These are phyloP conservation scores for Lunasporangiospora selenospora DNA, from an alignment of 192 early-diverging fungal genomes.

Conservation along the genomic window DNA sequence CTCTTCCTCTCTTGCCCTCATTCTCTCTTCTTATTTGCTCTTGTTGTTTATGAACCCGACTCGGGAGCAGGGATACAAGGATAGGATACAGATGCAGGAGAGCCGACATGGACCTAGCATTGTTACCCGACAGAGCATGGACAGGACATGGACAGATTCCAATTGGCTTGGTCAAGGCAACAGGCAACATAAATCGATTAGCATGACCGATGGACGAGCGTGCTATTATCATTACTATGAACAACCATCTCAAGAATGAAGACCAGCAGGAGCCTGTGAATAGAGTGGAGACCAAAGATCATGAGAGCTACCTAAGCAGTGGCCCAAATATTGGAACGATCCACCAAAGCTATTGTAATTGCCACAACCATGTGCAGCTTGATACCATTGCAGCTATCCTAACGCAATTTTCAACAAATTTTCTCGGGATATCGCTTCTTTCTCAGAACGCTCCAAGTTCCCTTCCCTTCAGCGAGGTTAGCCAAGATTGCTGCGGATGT, in stretches of 20 bases:
- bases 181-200: too few species aligned
- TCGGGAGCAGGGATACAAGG: not conserved
- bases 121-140: too few species aligned
- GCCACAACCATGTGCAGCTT: not conserved
- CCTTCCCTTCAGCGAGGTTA: constrained; percentile 33
- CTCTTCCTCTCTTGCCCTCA: too few species aligned
- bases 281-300: not conserved
- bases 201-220: too few species aligned
- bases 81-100: too few species aligned
- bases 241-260: not conserved
- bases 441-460: constrained; percentile 37
- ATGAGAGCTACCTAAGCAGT: not conserved
- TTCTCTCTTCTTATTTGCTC: too few species aligned
- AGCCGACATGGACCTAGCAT: too few species aligned
- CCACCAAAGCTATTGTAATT: not conserved
- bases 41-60: too few species aligned
- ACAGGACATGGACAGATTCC: too few species aligned
- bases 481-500: constrained; percentile 46
- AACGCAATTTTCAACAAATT: not conserved
- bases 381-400: not conserved
- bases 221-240: too few species aligned
- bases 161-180: too few species aligned
- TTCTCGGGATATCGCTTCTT: not conserved
- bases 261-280: not conserved
- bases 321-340: too few species aligned